Evolutionary conservation across 371 early-diverging fungal species (phyloP).

Genomic region (Coemansia linderi): DNA sequence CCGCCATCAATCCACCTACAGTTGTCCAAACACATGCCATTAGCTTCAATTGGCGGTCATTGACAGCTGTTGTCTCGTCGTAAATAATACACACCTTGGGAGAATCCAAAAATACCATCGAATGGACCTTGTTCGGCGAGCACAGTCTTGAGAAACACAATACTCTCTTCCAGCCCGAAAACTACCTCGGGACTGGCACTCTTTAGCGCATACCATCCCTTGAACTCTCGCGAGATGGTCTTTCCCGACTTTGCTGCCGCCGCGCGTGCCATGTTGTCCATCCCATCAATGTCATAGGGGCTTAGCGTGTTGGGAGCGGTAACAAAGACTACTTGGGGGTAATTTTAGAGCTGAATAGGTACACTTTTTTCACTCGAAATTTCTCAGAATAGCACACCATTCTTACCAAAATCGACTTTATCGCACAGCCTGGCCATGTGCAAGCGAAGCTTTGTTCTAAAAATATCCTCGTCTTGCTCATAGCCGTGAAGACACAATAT

Average conservation of each 20-base stretch:
- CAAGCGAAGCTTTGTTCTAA: slow-evolving; percentile 35
- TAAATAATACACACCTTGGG: slow-evolving; percentile 29
- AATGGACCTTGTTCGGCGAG: slow-evolving; percentile 39
- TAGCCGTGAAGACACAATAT: slow-evolving; percentile 66
- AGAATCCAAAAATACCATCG: slow-evolving; percentile 47
- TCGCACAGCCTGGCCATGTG: slow-evolving; percentile 23
- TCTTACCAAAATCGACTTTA: slow-evolving; percentile 35
- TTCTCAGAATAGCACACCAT: background rate
- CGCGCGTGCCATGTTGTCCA: slow-evolving; percentile 38
- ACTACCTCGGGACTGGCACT: slow-evolving; percentile 33
- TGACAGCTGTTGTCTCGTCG: background rate
- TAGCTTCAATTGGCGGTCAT: background rate
- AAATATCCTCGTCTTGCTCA: slow-evolving; percentile 59
- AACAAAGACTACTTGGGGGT: slow-evolving; percentile 27
- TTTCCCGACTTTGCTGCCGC: slow-evolving; percentile 17
- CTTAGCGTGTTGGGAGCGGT: slow-evolving; percentile 37
- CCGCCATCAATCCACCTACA: slow-evolving; percentile 47
- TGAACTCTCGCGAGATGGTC: slow-evolving; percentile 18
- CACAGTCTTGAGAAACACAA: slow-evolving; percentile 25
- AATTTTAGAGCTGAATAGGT: slow-evolving; percentile 8
- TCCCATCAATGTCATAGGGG: slow-evolving; percentile 40
- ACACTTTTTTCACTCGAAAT: background rate
- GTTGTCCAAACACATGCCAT: background rate
- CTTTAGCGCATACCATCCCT: slow-evolving; percentile 38
- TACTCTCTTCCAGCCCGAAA: slow-evolving; percentile 28